Conservation (phyloP, 306 rosid genomes). For the Senna tora region DNA sequence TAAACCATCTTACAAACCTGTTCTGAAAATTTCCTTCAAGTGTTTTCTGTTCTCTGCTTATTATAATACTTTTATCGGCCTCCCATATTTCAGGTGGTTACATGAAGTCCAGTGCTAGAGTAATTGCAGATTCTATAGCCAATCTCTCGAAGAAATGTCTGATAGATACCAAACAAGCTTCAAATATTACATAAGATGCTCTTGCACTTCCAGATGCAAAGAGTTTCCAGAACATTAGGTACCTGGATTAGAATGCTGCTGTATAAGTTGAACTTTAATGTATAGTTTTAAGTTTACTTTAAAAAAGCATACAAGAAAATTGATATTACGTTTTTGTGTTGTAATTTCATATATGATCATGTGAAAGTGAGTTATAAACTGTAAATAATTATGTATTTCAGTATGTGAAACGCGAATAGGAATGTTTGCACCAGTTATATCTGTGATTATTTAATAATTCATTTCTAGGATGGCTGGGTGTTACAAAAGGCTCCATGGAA, state of each 20-base stretch:
- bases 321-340: neutral
- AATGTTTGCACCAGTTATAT: neutral
- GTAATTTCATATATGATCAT: constrained; percentile 10
- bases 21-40: neutral
- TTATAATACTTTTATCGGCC: neutral
- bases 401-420: neutral
- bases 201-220: constrained; percentile 14
- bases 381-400: neutral
- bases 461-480: neutral
- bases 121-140: constrained; percentile 81
- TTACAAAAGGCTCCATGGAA: neutral
- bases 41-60: constrained; percentile 12
- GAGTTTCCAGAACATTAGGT: constrained; percentile 22
- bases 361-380: constrained; percentile 16
- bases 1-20: neutral
- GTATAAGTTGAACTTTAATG: constrained; percentile 7
- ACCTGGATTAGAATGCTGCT: constrained; percentile 20
- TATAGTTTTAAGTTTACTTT: neutral
- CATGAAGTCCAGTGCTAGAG: constrained; percentile 91
- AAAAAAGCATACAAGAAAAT: neutral
- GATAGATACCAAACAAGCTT: constrained; percentile 53
- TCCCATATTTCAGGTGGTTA: constrained; percentile 78
- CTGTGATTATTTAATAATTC: neutral
- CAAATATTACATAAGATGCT: constrained; percentile 27
- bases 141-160: constrained; percentile 72